Conservation (phyloP, 306 rosid species). For the Echinosophora koreensis region DNA sequence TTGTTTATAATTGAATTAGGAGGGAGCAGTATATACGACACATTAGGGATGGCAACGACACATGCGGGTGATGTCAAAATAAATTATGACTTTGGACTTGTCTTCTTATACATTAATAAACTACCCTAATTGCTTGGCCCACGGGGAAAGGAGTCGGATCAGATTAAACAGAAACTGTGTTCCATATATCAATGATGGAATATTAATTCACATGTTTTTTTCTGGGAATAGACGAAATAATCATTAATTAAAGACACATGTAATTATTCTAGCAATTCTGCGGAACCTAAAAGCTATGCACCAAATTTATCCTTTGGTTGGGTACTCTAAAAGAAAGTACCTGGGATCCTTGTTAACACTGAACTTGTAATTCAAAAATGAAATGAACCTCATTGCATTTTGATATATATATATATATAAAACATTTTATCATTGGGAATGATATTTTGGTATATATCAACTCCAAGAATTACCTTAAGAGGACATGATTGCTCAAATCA, state of each 20-base stretch:
- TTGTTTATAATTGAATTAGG: too few species aligned
- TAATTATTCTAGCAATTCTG: slow-evolving; percentile 23
- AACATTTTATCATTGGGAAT: too few species aligned
- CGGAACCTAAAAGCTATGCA: slow-evolving; percentile 21
- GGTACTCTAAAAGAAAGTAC: not conserved
- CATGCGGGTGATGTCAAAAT: slow-evolving; percentile 46
- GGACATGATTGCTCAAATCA: too few species aligned
- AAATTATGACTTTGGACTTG: slow-evolving; percentile 45
- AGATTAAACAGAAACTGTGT: slow-evolving; percentile 13
- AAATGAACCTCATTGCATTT: too few species aligned
- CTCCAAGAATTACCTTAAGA: too few species aligned
- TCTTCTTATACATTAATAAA: slow-evolving; percentile 40
- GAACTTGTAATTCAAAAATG: too few species aligned
- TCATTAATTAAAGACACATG: slow-evolving; percentile 30
- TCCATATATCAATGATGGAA: slow-evolving; percentile 40
- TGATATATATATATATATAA: too few species aligned
- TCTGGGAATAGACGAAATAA: slow-evolving; percentile 27
- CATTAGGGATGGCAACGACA: too few species aligned
- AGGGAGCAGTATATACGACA: too few species aligned
- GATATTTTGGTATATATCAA: too few species aligned
- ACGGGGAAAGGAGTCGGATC: slow-evolving; percentile 31
- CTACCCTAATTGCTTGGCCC: slow-evolving; percentile 44
- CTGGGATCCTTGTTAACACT: too few species aligned
- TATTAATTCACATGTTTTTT: slow-evolving; percentile 41
- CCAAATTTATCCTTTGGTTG: slow-evolving; percentile 16